These are phyloP conservation scores for Elongisporangium undulatum DNA, from an alignment of 352 stramenopile species.

Conservation along the genomic window DNA sequence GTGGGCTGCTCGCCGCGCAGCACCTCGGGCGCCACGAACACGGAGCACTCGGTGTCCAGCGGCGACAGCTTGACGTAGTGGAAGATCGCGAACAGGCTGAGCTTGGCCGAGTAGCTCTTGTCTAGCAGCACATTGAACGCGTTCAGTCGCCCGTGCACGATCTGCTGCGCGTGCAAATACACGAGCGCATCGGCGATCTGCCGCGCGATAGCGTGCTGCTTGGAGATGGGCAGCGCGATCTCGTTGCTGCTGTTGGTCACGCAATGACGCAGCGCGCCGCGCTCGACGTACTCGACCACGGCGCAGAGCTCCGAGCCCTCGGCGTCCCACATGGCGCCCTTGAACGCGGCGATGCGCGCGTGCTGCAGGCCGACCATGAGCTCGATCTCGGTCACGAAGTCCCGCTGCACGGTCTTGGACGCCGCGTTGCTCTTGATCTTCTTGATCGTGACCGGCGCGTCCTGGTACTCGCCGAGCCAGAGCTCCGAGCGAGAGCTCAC, in stretches of 20 bases:
- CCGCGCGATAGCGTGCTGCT: constrained; percentile 62
- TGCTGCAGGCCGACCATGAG: constrained; percentile 70
- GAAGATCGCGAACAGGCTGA: constrained; percentile 76
- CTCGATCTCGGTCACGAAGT: constrained; percentile 81
- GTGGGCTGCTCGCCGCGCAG: constrained; percentile 64
- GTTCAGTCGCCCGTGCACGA: constrained; percentile 73
- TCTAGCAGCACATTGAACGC: constrained; percentile 79
- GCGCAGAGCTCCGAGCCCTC: constrained; percentile 66
- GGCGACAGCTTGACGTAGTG: constrained; percentile 73
- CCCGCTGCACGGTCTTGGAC: constrained; percentile 54
- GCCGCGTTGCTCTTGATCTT: constrained; percentile 78
- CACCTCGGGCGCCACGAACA: constrained; percentile 72
- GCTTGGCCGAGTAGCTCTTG: constrained; percentile 54
- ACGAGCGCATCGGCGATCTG: constrained; percentile 65
- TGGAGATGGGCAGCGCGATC: constrained; percentile 31
- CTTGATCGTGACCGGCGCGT: constrained; percentile 66
- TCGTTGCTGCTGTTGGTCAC: constrained; percentile 29
- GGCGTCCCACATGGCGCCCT: constrained; percentile 68
- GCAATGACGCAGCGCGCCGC: constrained; percentile 58
- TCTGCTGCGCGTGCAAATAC: constrained; percentile 64
- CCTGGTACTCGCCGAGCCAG: constrained; percentile 67
- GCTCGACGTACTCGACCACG: constrained; percentile 65
- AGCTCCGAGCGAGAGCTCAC: constrained; percentile 70
- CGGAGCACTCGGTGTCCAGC: constrained; percentile 54
- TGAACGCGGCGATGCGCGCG: constrained; percentile 62